Conservation (phyloP, 257 asterid genomes). For the Cynanchum wilfordii region DNA sequence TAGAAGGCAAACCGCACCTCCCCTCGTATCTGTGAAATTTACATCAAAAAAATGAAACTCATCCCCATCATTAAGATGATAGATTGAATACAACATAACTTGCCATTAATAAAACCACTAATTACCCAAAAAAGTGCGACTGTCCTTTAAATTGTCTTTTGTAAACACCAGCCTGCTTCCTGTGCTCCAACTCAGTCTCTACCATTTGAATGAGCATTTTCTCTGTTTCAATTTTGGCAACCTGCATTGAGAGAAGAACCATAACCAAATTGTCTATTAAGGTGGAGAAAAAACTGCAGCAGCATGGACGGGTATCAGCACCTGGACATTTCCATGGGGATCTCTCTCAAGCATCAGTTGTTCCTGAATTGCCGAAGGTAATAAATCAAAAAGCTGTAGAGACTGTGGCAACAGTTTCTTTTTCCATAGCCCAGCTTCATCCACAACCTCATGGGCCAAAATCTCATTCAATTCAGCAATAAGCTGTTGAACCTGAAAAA, state of each 20-base stretch:
- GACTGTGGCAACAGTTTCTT: slow-evolving; percentile 66
- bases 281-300: background rate
- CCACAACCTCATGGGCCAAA: slow-evolving; percentile 88
- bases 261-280: background rate
- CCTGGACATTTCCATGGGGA: slow-evolving; percentile 99
- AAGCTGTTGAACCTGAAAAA: slow-evolving; percentile 82
- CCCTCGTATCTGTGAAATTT: slow-evolving; percentile 68
- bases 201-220: slow-evolving; percentile 99
- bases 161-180: slow-evolving; percentile 61
- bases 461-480: slow-evolving; percentile 92
- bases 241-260: slow-evolving; percentile 37
- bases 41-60: slow-evolving; percentile 4
- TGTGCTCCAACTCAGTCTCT: slow-evolving; percentile 77
- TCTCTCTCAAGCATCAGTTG: slow-evolving; percentile 98
- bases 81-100: slow-evolving; percentile 13
- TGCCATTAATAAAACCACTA: background rate
- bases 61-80: background rate
- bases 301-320: slow-evolving; percentile 12
- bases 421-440: slow-evolving; percentile 94
- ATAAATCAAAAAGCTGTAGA: slow-evolving; percentile 70
- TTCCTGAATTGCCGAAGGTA: slow-evolving; percentile 88
- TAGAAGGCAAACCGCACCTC: slow-evolving; percentile 95
- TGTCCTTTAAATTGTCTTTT: slow-evolving; percentile 79
- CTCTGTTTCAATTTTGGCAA: slow-evolving; percentile 93
- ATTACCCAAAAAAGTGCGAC: slow-evolving; percentile 92